phyloP scores from a whole-genome alignment of 352 stramenopile genomes.

The Thalassiosira exigua region DNA sequence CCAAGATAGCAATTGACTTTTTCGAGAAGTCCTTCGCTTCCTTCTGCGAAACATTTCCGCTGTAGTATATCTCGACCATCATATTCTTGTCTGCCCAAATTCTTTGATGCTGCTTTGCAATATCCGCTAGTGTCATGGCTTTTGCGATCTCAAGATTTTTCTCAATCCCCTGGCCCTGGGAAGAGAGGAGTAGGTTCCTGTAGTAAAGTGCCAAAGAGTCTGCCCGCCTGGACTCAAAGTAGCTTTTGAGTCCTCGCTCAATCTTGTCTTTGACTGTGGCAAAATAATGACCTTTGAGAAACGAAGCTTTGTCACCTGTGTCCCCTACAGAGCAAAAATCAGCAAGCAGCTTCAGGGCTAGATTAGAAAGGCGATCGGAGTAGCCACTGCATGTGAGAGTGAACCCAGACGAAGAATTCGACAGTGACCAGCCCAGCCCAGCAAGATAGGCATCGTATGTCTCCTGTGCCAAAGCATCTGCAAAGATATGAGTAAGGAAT shows the following conservation, averaged over 20 bases:
- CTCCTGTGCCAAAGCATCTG: constrained; percentile 72
- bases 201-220: constrained; percentile 78
- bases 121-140: constrained; percentile 49
- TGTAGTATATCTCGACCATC: constrained; percentile 64
- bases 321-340: constrained; percentile 52
- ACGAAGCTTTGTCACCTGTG: constrained; percentile 33
- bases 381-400: constrained; percentile 75
- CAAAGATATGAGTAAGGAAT: constrained; percentile 71
- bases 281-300: constrained; percentile 68
- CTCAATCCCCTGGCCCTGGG: constrained; percentile 57
- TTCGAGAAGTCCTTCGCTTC: constrained; percentile 66
- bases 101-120: constrained; percentile 57
- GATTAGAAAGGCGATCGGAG: constrained; percentile 74
- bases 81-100: constrained; percentile 61
- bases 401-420: constrained; percentile 63
- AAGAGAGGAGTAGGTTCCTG: constrained; percentile 65
- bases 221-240: constrained; percentile 70
- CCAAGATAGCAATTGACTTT: constrained; percentile 35
- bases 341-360: constrained; percentile 65
- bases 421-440: constrained; percentile 70
- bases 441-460: constrained; percentile 80
- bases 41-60: constrained; percentile 72
- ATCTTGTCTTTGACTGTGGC: constrained; percentile 68
- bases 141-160: constrained; percentile 51
- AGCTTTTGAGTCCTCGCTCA: constrained; percentile 65